Evolutionary conservation across 164 flowering plant genomes (phyloP), one percentile per base, ranked within the genome.

Genomic region (Nymphaea colorata): DNA sequence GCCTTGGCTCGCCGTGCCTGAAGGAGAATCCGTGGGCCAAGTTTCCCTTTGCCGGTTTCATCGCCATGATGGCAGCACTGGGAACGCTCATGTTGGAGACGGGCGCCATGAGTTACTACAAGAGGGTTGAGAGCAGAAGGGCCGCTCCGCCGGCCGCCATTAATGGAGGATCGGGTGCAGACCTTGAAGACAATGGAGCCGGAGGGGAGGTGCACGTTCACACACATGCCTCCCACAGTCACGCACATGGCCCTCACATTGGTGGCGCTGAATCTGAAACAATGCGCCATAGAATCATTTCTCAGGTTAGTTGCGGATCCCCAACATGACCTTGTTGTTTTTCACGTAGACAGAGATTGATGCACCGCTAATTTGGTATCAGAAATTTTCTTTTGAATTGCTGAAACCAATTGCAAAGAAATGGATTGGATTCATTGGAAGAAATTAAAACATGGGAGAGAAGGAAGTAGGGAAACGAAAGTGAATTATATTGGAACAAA

Each of bases 21-120:
- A 61, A 16, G 6, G 5, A 5, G n/a, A 61, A 61, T 16, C 63
- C 63, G 15, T 61, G 63, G 63, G 5, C 17, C 15, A 61, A 61
- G n/a, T 61, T 61, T 15, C 63, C 63, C 15, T 61, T 61, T 61
- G 63, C 63, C 15, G 63, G 63, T 61, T 61, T 61, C 41, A 25
- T 61, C 6, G 8, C 63, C 63, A 61, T 61, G 63, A 6, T 61
- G 17, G 5, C n/a, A 6, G 63, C 63, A n/a, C 8, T 61, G 15
- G 63, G 63, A 61, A 61, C 63, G 41, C 63, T 61, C 41, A 61
- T 25, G 17, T 6, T 61, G 63, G 63, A 61, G 25, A 61, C 63
- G 25, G 1, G 6, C 11, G 63, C 63, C n/a, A 6, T 15, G 5
- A 15, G 63, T 61, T 61, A 61, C 41, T 61, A 61, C 15, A n/a